Base-by-base conservation (phyloP, 768 basidiomycete species). In the Leccinum truebloodii region DNA sequence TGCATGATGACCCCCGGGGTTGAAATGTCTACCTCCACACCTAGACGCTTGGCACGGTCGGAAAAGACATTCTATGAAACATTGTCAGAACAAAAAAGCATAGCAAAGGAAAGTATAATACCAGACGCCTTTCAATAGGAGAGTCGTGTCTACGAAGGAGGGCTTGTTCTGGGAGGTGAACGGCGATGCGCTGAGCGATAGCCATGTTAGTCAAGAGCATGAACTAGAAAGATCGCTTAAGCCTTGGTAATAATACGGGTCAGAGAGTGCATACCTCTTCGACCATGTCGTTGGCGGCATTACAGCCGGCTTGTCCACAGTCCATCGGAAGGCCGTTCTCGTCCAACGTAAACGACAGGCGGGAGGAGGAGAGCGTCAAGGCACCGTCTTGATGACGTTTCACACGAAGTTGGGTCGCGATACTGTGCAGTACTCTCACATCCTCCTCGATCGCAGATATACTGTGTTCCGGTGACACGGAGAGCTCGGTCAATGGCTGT, bases 101-200 rank as follows among this genome's bases (percentile, higher is more conserved):
- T 22, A 14, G 4, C 20, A 7, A 26, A 46, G 3, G 20, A 10
- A 51, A 56, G 6, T 4, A 22, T 35, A 46, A 34, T 72, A 92
- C 92, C 62, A 99, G 78, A 50, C 97, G 89, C 62, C 97, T 88
- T 54, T 97, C 95, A 58, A 98, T 82, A 2, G 97, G 97, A 28
- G 80, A 84, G 71, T 98, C 97, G 68, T 98, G 95, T 58, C 97
- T 89, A 62, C 97, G 89, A 49, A 99, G 84, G 14, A 99, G 81
- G n/a, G 96, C 92, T 73, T 98, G 97, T 72, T 99, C 97, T 28
- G 97, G 95, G 26, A 98, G 84, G 67, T 94, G 87, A 24, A 95
- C 88, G 39, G 96, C 96, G 67, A 97, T 87, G 66, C 95, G 89
- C 71, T 95, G 93, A 10, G 97, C 95, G 44, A 95, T 90, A 13